These are phyloP conservation scores for Podospora pseudopauciseta DNA, from an alignment of 495 filamentous ascomycete genomes.

Conservation along the genomic window DNA sequence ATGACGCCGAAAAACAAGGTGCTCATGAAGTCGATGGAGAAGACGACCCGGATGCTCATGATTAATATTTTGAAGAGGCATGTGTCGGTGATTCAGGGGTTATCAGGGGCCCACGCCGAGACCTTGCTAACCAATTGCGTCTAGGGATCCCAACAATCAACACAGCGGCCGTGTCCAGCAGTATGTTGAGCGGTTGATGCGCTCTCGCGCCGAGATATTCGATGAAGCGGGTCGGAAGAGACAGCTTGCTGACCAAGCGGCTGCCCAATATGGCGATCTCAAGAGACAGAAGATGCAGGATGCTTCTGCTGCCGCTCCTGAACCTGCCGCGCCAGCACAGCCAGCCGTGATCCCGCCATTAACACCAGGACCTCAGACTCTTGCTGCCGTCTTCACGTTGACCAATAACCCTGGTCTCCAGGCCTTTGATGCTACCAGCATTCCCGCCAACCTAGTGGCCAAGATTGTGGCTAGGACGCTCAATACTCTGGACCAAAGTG, in stretches of 20 bases:
- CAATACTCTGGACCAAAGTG: slow-evolving; percentile 55
- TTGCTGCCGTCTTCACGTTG: slow-evolving; percentile 78
- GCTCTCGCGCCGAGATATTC: slow-evolving; percentile 67
- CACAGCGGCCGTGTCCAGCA: slow-evolving; percentile 70
- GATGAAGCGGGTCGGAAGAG: slow-evolving; percentile 78
- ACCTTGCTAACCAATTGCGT: background rate
- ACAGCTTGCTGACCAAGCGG: slow-evolving; percentile 61
- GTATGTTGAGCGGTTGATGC: slow-evolving; percentile 72
- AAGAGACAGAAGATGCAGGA: slow-evolving; percentile 38
- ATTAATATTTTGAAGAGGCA: slow-evolving; percentile 77
- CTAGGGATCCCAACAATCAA: slow-evolving; percentile 67
- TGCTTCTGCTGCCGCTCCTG: slow-evolving; percentile 21
- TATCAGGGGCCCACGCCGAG: background rate
- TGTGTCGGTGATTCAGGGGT: slow-evolving; percentile 16
- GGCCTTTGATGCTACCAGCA: slow-evolving; percentile 73
- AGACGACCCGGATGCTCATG: slow-evolving; percentile 78
- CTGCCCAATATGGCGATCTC: slow-evolving; percentile 48
- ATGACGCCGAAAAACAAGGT: slow-evolving; percentile 76
- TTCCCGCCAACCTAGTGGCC: slow-evolving; percentile 70
- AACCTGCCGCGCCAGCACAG: background rate
- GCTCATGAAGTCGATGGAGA: slow-evolving; percentile 86
- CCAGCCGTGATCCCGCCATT: slow-evolving; percentile 60
- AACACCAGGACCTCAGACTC: slow-evolving; percentile 68
- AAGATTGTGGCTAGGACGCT: slow-evolving; percentile 73
- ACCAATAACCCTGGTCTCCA: slow-evolving; percentile 69